Percentiles rank a stretch among this genome's conserved stretches.
Evolutionary conservation across 768 basidiomycete genomes (phyloP).

Genomic region (Ramaria sp.): DNA sequence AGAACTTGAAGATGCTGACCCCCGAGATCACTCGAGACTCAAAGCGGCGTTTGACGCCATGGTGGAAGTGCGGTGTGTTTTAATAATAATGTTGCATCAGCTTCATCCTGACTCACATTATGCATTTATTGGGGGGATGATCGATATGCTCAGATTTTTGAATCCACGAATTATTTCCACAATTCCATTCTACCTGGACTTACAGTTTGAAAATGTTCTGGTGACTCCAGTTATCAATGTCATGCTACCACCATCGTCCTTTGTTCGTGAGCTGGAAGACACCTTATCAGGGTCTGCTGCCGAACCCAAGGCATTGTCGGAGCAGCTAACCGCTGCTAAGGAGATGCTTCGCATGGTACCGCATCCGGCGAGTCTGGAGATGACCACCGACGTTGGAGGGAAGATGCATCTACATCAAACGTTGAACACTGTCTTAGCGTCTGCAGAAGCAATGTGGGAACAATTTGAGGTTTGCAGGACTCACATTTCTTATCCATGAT

Average conservation of each 20-base stretch:
- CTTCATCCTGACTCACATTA: not conserved
- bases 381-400: slow-evolving; percentile 19
- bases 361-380: not conserved
- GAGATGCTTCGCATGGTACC: not conserved
- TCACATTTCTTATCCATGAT: slow-evolving; percentile 21
- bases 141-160: not conserved
- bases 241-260: slow-evolving; percentile 44
- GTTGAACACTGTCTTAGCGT: slow-evolving; percentile 44
- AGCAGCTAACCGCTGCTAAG: not conserved
- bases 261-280: slow-evolving; percentile 1
- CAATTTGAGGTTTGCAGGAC: slow-evolving; percentile 35
- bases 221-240: slow-evolving; percentile 37
- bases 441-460: slow-evolving; percentile 60
- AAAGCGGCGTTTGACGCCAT: slow-evolving; percentile 58
- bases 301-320: not conserved
- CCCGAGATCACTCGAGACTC: slow-evolving; percentile 49
- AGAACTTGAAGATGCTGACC: slow-evolving; percentile 2
- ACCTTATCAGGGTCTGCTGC: not conserved
- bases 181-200: slow-evolving; percentile 57
- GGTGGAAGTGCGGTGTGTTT: slow-evolving; percentile 24
- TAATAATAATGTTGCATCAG: not conserved
- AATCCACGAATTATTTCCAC: slow-evolving; percentile 13
- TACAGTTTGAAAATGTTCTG: slow-evolving; percentile 43
- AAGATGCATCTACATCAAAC: slow-evolving; percentile 56
- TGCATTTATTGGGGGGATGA: not conserved